A percentile compares a stretch with the other conserved stretches of the same genome.
phyloP scores from a whole-genome alignment of 805 yeast genomes.

The Debaryomyces maramus region DNA sequence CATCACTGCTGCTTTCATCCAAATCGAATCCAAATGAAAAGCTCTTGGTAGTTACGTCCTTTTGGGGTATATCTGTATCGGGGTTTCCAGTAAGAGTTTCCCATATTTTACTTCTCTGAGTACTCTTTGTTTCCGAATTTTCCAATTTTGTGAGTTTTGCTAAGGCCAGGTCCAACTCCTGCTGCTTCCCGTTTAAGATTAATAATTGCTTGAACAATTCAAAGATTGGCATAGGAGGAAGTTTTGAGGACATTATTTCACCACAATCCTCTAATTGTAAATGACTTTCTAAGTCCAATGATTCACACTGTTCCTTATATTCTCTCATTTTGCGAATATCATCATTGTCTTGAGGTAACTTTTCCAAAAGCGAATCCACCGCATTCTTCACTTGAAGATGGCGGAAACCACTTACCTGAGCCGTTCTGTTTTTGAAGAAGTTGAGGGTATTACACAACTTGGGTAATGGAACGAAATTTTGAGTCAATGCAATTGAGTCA shows the following conservation, averaged over 20 bases:
- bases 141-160: slow-evolving; percentile 34
- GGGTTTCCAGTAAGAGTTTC: slow-evolving; percentile 34
- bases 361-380: slow-evolving; percentile 24
- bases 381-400: slow-evolving; percentile 47
- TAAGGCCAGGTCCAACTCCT: slow-evolving; percentile 33
- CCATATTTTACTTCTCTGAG: slow-evolving; percentile 55
- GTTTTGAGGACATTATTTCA: slow-evolving; percentile 36
- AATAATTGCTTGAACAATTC: slow-evolving; percentile 60
- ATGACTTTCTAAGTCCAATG: slow-evolving; percentile 17
- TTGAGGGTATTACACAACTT: slow-evolving; percentile 60
- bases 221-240: slow-evolving; percentile 56
- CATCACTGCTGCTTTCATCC: slow-evolving; percentile 24
- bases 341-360: slow-evolving; percentile 7
- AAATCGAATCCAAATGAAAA: slow-evolving; percentile 35
- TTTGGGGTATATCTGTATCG: slow-evolving; percentile 1
- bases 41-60: not conserved
- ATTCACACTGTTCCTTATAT: slow-evolving; percentile 28
- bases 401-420: slow-evolving; percentile 81
- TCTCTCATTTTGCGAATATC: slow-evolving; percentile 18
- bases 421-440: slow-evolving; percentile 64
- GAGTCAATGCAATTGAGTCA: slow-evolving; percentile 83
- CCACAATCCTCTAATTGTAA: slow-evolving; percentile 65
- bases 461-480: slow-evolving; percentile 76
- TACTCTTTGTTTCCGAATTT: slow-evolving; percentile 17
- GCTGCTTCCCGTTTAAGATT: slow-evolving; percentile 34